Evolutionary conservation across 2,329 filamentous ascomycete species (phyloP).

Genomic region (Verticillium nubilum): DNA sequence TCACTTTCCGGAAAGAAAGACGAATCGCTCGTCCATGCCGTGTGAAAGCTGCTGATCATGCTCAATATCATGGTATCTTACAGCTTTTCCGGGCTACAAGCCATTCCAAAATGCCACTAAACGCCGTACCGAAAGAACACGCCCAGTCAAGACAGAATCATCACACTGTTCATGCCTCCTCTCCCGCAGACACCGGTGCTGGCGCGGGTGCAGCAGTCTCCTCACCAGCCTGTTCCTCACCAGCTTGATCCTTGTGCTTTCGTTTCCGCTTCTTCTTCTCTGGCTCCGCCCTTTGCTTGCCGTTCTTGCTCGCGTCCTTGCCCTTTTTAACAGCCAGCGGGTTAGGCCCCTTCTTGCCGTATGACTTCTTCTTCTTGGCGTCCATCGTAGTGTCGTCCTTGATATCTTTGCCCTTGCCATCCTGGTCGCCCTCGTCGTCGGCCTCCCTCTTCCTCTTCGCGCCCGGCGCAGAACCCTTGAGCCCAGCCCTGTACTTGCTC

Average conservation of each 20-base stretch:
- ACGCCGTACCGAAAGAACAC: not conserved
- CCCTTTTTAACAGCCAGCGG: constrained; percentile 66
- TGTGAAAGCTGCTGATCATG: not conserved
- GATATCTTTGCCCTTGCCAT: constrained; percentile 16
- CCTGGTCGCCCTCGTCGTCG: constrained; percentile 29
- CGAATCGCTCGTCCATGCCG: not conserved
- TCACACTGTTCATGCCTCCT: not conserved
- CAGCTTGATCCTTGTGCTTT: constrained; percentile 24
- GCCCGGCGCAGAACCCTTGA: constrained; percentile 45
- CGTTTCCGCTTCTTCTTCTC: constrained; percentile 31
- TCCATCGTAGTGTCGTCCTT: constrained; percentile 17
- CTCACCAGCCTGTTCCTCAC: constrained; percentile 20
- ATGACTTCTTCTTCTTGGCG: constrained; percentile 45
- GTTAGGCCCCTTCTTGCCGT: constrained; percentile 64
- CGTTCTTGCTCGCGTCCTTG: constrained; percentile 40
- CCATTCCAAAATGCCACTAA: not conserved
- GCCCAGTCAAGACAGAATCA: not conserved
- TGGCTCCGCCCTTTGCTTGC: constrained; percentile 11
- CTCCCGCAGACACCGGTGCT: not conserved
- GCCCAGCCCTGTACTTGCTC: constrained; percentile 66
- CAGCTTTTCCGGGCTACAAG: not conserved
- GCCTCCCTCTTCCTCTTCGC: constrained; percentile 48
- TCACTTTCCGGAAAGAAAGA: no score
- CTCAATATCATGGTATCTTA: constrained; percentile 1
- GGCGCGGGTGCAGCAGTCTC: not conserved